Evolutionary conservation across 1,284 basidiomycete genomes (phyloP).

Genomic region (Tilletiopsis washingtonensis): DNA sequence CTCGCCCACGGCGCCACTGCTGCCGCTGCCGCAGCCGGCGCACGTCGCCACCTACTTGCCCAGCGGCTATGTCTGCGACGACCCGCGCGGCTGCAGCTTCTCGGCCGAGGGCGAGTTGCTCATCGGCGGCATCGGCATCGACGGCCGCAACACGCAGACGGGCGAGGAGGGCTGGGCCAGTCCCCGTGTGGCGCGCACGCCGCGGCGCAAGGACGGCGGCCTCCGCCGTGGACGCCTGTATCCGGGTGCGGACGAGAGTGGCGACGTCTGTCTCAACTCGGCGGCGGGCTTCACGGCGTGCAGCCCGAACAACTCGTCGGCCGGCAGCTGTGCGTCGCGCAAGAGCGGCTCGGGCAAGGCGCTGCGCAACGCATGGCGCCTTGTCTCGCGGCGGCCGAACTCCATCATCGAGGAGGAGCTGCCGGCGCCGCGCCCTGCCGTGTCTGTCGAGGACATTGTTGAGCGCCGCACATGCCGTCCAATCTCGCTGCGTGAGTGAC

Average conservation of each 20-base stretch:
- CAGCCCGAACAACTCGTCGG: too few relatives aligned
- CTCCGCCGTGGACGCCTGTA: too few relatives aligned
- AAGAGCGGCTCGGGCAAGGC: too few relatives aligned
- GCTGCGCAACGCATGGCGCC: too few relatives aligned
- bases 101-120: slow-evolving; percentile 2
- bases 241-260: background rate
- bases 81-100: slow-evolving; percentile 4
- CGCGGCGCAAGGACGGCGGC: too few relatives aligned
- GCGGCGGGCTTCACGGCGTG: background rate
- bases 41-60: too few relatives aligned
- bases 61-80: too few relatives aligned
- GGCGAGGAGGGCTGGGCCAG: slow-evolving; percentile 9
- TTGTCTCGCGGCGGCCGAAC: too few relatives aligned
- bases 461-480: slow-evolving; percentile 30
- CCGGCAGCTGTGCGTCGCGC: too few relatives aligned
- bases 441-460: slow-evolving; percentile 30
- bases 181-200: background rate
- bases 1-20: too few relatives aligned
- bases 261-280: background rate
- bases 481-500: slow-evolving; percentile 16
- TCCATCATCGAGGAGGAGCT: background rate
- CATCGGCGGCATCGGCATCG: slow-evolving; percentile 7
- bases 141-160: background rate
- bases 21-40: too few relatives aligned
- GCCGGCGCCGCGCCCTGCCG: background rate